These are phyloP conservation scores for Fusarium sp. DNA, from an alignment of 2,329 filamentous ascomycete species.

Conservation along the genomic window DNA sequence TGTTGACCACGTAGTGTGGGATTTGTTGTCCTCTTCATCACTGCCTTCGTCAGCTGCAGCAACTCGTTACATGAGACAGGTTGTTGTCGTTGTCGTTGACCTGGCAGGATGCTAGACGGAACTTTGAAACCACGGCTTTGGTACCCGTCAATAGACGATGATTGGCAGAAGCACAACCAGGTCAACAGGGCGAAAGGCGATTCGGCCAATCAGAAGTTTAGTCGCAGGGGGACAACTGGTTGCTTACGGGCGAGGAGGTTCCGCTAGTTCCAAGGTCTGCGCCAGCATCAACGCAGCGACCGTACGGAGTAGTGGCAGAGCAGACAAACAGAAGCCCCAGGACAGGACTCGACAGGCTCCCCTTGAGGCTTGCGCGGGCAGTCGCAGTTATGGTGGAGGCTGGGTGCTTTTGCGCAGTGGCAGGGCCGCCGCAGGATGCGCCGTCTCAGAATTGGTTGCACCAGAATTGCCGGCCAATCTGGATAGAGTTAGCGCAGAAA, in stretches of 20 bases:
- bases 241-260: slow-evolving; percentile 34
- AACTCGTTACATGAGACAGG: slow-evolving; percentile 36
- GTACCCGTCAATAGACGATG: slow-evolving; percentile 30
- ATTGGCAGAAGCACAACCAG: slow-evolving; percentile 28
- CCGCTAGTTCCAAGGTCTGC: slow-evolving; percentile 22
- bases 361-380: slow-evolving; percentile 11
- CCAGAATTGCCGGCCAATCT: slow-evolving; percentile 48
- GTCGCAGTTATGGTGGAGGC: slow-evolving; percentile 35
- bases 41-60: slow-evolving; percentile 38
- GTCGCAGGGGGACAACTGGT: slow-evolving; percentile 29
- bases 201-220: slow-evolving; percentile 36
- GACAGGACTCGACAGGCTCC: not conserved
- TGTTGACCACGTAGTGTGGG: slow-evolving; percentile 3
- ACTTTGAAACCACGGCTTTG: slow-evolving; percentile 42
- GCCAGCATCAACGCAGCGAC: slow-evolving; percentile 13
- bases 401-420: slow-evolving; percentile 22
- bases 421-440: slow-evolving; percentile 25
- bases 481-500: slow-evolving; percentile 48
- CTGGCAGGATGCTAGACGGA: slow-evolving; percentile 16
- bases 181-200: slow-evolving; percentile 23
- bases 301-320: slow-evolving; percentile 3
- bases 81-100: slow-evolving; percentile 24
- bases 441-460: slow-evolving; percentile 45
- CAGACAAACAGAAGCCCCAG: not conserved
- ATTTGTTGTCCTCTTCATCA: slow-evolving; percentile 40